phyloP scores from a whole-genome alignment of 495 filamentous ascomycete species.

The Podospora pseudopauciseta region DNA sequence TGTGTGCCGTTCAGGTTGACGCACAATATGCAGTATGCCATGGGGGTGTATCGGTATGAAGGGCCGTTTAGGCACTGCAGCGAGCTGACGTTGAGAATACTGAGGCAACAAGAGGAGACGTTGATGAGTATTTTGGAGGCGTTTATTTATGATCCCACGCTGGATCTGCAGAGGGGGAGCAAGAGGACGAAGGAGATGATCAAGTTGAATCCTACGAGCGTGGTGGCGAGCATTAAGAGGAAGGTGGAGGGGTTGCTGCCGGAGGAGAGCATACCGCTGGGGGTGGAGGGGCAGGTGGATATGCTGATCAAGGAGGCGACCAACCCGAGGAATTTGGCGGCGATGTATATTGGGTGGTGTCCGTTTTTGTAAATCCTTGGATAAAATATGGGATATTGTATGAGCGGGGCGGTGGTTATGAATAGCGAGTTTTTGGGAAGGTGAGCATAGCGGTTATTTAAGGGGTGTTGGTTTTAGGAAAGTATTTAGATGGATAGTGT shows the following conservation, averaged over 20 bases:
- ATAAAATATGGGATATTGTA: slow-evolving; percentile 20
- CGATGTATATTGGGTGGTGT: slow-evolving; percentile 99
- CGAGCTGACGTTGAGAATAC: slow-evolving; percentile 78
- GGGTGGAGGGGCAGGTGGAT: slow-evolving; percentile 94
- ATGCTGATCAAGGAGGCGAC: slow-evolving; percentile 83
- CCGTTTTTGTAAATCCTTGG: slow-evolving; percentile 67
- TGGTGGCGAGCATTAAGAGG: slow-evolving; percentile 80
- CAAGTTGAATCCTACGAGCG: slow-evolving; percentile 81
- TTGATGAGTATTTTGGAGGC: slow-evolving; percentile 96
- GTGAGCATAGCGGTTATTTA: neutral
- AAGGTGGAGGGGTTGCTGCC: slow-evolving; percentile 83
- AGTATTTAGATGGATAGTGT: neutral
- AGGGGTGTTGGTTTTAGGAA: neutral
- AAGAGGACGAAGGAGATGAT: slow-evolving; percentile 54
- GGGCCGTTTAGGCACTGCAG: slow-evolving; percentile 87
- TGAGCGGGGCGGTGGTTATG: neutral
- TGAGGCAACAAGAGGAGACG: slow-evolving; percentile 88
- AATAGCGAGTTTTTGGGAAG: neutral
- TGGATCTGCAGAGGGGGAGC: slow-evolving; percentile 67
- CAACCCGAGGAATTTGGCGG: slow-evolving; percentile 67
- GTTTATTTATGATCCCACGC: slow-evolving; percentile 92
- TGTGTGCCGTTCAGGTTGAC: slow-evolving; percentile 96
- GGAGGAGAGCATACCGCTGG: slow-evolving; percentile 82
- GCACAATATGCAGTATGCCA: slow-evolving; percentile 96
- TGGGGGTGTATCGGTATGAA: slow-evolving; percentile 90